A percentile compares a stretch with the other conserved stretches of the same genome.
Evolutionary conservation across 2,329 filamentous ascomycete species (phyloP).

Genomic region (Aspergillus texensis): DNA sequence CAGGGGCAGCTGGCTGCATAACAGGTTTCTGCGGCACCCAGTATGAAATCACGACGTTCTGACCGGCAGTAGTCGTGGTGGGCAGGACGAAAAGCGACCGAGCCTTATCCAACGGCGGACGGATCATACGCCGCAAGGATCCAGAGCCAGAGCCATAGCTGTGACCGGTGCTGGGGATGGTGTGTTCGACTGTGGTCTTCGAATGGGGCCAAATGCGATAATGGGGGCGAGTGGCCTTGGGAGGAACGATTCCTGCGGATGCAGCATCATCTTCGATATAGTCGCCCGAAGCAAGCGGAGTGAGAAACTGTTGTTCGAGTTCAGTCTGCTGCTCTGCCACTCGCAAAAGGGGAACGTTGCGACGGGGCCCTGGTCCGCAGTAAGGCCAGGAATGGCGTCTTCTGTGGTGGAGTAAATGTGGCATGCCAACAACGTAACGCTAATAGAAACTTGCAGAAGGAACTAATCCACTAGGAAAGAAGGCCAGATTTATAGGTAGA

Average conservation of each 20-base stretch:
- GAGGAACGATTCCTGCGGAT: slow-evolving; percentile 37
- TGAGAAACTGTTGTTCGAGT: slow-evolving; percentile 17
- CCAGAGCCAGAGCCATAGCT: slow-evolving; percentile 13
- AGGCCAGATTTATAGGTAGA: not conserved
- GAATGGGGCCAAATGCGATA: slow-evolving; percentile 29
- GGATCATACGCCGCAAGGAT: slow-evolving; percentile 30
- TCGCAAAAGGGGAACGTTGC: slow-evolving; percentile 23
- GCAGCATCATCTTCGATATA: slow-evolving; percentile 31
- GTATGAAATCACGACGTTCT: slow-evolving; percentile 24
- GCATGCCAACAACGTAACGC: slow-evolving; percentile 22
- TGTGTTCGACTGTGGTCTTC: not conserved
- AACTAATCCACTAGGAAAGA: not conserved
- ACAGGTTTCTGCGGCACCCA: slow-evolving; percentile 21
- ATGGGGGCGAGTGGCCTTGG: slow-evolving; percentile 22
- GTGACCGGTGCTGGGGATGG: not conserved
- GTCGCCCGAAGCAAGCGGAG: slow-evolving; percentile 26
- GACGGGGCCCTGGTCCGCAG: slow-evolving; percentile 28
- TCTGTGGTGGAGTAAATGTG: slow-evolving; percentile 31
- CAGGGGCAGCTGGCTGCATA: slow-evolving; percentile 6
- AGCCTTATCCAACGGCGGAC: slow-evolving; percentile 35
- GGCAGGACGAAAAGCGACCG: slow-evolving; percentile 35
- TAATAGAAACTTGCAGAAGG: not conserved
- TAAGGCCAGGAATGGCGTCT: slow-evolving; percentile 43
- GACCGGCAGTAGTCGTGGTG: slow-evolving; percentile 22
- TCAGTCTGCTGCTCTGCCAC: slow-evolving; percentile 18